Evolutionary conservation across 1,284 basidiomycete species (phyloP).

Genomic region (Moniliella sp.): DNA sequence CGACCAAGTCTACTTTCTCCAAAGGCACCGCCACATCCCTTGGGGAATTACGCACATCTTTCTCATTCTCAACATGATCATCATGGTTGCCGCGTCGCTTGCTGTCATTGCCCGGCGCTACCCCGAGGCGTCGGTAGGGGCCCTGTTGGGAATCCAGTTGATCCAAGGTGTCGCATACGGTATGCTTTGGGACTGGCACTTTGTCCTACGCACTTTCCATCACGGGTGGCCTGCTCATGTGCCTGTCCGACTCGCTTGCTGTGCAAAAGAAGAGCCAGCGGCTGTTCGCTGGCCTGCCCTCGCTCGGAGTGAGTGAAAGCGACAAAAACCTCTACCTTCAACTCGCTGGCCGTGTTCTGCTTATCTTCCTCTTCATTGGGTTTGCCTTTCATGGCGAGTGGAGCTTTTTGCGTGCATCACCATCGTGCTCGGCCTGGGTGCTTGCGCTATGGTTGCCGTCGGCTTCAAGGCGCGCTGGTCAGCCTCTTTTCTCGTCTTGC

Average conservation of each 20-base stretch:
- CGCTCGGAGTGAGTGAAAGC: constrained; percentile 56
- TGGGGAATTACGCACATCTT: constrained; percentile 85
- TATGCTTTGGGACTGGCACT: constrained; percentile 88
- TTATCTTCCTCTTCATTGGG: constrained; percentile 97
- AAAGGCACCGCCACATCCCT: constrained; percentile 64
- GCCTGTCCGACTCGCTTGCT: constrained; percentile 73
- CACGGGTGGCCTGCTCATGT: constrained; percentile 83
- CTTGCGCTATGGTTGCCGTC: constrained; percentile 86
- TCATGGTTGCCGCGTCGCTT: constrained; percentile 66
- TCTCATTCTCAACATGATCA: constrained; percentile 70
- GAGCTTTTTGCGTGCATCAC: constrained; percentile 61
- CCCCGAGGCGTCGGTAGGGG: constrained; percentile 69
- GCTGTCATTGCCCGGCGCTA: constrained; percentile 68
- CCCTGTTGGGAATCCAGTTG: constrained; percentile 70
- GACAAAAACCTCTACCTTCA: constrained; percentile 87
- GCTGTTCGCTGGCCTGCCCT: constrained; percentile 73
- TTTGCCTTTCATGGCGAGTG: constrained; percentile 85
- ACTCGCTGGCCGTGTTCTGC: constrained; percentile 78
- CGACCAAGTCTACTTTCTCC: constrained; percentile 57
- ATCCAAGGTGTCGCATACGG: constrained; percentile 82
- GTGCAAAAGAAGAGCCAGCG: constrained; percentile 56
- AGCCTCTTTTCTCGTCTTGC: constrained; percentile 75
- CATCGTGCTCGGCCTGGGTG: constrained; percentile 45
- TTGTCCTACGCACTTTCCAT: constrained; percentile 91
- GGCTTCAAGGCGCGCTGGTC: constrained; percentile 99